phyloP scores from a whole-genome alignment of 257 asterid species.

The Cinchona pubescens region DNA sequence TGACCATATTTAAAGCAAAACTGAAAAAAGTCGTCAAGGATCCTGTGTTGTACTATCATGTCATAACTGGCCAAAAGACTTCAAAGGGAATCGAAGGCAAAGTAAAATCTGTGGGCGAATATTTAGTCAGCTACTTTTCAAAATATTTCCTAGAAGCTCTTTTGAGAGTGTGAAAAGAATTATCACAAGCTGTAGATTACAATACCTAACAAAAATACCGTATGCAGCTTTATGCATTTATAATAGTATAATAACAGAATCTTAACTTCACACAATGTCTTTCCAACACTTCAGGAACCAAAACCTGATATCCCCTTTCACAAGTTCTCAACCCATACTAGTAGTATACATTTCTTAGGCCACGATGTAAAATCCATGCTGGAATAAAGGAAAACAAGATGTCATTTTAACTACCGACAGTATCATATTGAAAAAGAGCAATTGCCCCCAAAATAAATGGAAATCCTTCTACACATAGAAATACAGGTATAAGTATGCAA shows the following conservation, averaged over 20 bases:
- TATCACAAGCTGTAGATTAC: too few species aligned
- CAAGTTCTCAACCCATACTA: background rate
- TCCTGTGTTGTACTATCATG: background rate
- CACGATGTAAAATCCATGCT: background rate
- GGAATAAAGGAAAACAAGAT: background rate
- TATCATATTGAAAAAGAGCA: background rate
- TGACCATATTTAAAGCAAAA: background rate
- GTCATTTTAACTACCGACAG: background rate
- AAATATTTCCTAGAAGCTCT: background rate
- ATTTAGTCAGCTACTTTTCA: background rate
- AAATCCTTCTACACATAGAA: background rate
- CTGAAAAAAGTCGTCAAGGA: background rate
- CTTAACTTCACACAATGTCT: too few species aligned
- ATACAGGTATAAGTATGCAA: background rate
- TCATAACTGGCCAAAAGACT: background rate
- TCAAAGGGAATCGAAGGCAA: background rate
- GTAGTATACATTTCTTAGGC: too few species aligned
- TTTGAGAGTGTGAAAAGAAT: too few species aligned
- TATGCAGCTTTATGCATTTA: too few species aligned
- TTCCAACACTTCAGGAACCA: background rate
- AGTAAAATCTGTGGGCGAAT: background rate
- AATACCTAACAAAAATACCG: too few species aligned
- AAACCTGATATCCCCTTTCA: background rate
- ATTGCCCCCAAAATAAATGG: background rate
- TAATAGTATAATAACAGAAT: too few species aligned